Evolutionary conservation across 2,329 filamentous ascomycete species (phyloP).

Genomic region (Fusarium odoratissimum): DNA sequence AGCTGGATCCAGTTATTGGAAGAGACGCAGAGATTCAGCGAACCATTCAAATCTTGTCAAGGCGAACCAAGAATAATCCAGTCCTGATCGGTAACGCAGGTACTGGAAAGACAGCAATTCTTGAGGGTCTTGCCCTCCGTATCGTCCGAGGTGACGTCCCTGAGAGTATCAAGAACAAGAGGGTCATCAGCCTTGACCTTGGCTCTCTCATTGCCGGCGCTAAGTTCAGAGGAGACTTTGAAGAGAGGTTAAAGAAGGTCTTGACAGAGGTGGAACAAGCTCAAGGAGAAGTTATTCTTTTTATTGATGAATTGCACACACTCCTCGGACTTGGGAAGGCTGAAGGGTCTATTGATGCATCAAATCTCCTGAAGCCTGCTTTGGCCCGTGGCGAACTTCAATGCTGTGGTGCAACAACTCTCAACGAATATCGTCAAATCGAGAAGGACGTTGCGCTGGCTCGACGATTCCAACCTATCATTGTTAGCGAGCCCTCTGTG

Average conservation of each 20-base stretch:
- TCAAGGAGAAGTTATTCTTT: slow-evolving; percentile 89
- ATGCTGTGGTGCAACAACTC: slow-evolving; percentile 93
- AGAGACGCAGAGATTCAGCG: slow-evolving; percentile 91
- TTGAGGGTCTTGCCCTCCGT: slow-evolving; percentile 89
- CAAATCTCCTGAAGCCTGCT: slow-evolving; percentile 92
- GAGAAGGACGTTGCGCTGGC: slow-evolving; percentile 97
- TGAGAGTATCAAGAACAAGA: slow-evolving; percentile 94
- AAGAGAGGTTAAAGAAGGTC: slow-evolving; percentile 91
- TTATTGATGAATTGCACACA: slow-evolving; percentile 94
- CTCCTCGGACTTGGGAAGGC: slow-evolving; percentile 93
- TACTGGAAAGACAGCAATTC: slow-evolving; percentile 92
- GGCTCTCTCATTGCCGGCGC: slow-evolving; percentile 95
- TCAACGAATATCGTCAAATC: slow-evolving; percentile 91
- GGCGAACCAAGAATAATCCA: slow-evolving; percentile 95
- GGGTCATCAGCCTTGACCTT: slow-evolving; percentile 87
- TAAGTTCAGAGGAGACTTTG: slow-evolving; percentile 95
- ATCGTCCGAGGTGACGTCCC: slow-evolving; percentile 95
- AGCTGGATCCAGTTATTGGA: slow-evolving; percentile 95
- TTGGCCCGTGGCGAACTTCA: slow-evolving; percentile 93
- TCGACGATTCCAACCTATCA: slow-evolving; percentile 91
- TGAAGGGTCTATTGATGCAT: slow-evolving; percentile 96
- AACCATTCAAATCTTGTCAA: slow-evolving; percentile 92
- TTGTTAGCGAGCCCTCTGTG: slow-evolving; percentile 91
- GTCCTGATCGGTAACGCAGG: slow-evolving; percentile 93
- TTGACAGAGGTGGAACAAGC: slow-evolving; percentile 91